Base-by-base conservation (phyloP, 768 basidiomycete species). In the Termitomyces heimii region DNA sequence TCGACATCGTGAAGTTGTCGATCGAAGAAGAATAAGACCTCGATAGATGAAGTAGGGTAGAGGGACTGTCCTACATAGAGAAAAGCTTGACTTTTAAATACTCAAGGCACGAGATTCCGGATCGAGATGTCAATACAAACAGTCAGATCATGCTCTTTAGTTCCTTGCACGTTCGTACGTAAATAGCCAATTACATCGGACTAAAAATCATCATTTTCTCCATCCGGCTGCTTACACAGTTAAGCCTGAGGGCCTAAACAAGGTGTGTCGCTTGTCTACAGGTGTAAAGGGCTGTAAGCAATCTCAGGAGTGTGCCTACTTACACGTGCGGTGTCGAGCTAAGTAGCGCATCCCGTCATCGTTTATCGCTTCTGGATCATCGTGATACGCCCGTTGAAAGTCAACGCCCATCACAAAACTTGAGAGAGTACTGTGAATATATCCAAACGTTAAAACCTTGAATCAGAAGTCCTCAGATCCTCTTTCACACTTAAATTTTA, bases 101-200 rank as follows among this genome's bases (percentile, higher is more conserved):
- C 29, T 6, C 35, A 2, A 28, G 47, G 45, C 55, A 28, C 13
- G 14, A 56, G 55, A 53, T 52, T 54, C n/a, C 31, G 56, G 46
- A 61, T 56, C 51, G 24, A 29, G 14, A 44, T 43, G 31, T 49
- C 20, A 22, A 50, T 10, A 49, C 6, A 28, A 48, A 53, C 56
- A 63, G 53, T 32, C 59, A 53, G 13, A 31, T 6, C 29, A 34
- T 39, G 44, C 34, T 14, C 49, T n/a, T 24, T 7, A 39, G 54
- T 44, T 56, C 61, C 59, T 64, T 42, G 62, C 69, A 73, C 71
- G 71, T 73, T 75, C 68, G 70, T 68, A 42, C n/a, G 31, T 9
- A 13, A 34, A 34, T 16, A 61, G 62, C 72, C 70, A 73, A 72
- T 71, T 63, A 66, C 28, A 54, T 46, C 59, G 53, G 40, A 47